Percentiles rank a stretch among this genome's conserved stretches.
Evolutionary conservation across 208 protist genomes (phyloP).

Genomic region (Trypanosoma boissoni): DNA sequence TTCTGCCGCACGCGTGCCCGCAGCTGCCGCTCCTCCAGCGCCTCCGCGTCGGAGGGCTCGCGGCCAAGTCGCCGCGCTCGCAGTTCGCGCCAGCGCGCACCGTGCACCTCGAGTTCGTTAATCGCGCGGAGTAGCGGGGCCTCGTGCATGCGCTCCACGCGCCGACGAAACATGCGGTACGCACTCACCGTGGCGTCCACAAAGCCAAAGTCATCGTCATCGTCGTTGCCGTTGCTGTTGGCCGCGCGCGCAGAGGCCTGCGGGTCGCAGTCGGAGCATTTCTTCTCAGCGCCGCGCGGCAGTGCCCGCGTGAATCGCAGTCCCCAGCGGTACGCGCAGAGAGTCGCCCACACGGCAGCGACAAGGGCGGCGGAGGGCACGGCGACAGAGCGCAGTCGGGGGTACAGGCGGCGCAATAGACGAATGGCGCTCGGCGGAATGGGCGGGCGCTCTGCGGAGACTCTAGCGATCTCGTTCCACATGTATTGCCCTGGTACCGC

Average conservation of each 20-base stretch:
- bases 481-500: too few species aligned
- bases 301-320: too few species aligned
- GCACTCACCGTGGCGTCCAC: conserved; percentile 40
- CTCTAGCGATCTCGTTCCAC: too few species aligned
- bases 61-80: too few species aligned
- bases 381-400: too few species aligned
- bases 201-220: conserved; percentile 49
- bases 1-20: conserved; percentile 24
- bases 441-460: too few species aligned
- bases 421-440: too few species aligned
- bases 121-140: conserved; percentile 33
- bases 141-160: conserved; percentile 36
- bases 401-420: too few species aligned
- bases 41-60: conserved; percentile 1
- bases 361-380: too few species aligned
- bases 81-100: conserved; percentile 3
- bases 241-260: background rate
- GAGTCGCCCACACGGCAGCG: too few species aligned
- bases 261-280: background rate
- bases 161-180: conserved; percentile 37
- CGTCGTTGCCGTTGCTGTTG: background rate
- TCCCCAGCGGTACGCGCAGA: too few species aligned
- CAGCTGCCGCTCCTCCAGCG: conserved; percentile 6
- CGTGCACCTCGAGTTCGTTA: conserved; percentile 39
- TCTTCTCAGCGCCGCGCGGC: background rate